Percentiles rank a stretch among this genome's conserved stretches.
Conservation (phyloP, 1,139 yeast species). For the Blastobotrys petasosporus region DNA sequence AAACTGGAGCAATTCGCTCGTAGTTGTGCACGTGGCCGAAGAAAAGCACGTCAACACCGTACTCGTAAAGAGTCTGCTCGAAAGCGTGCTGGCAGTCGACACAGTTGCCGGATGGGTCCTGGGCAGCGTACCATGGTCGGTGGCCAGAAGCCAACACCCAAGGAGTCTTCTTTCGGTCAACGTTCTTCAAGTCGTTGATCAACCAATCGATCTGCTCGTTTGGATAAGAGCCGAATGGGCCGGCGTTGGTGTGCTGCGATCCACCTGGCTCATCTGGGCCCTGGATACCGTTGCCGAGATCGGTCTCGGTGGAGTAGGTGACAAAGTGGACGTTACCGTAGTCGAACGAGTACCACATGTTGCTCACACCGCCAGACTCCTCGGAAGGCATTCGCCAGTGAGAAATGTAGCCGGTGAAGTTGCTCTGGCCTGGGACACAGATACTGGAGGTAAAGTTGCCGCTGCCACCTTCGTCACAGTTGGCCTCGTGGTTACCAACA, state of each 20-base stretch:
- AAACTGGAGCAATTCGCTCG: slow-evolving; percentile 26
- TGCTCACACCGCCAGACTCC: slow-evolving; percentile 22
- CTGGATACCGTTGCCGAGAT: slow-evolving; percentile 15
- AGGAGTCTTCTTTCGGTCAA: slow-evolving; percentile 29
- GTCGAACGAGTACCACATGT: slow-evolving; percentile 33
- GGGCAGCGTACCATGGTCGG: slow-evolving; percentile 35
- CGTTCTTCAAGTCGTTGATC: slow-evolving; percentile 39
- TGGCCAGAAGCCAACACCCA: slow-evolving; percentile 35
- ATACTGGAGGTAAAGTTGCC: slow-evolving; percentile 18
- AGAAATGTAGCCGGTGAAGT: slow-evolving; percentile 25
- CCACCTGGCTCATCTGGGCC: slow-evolving; percentile 26
- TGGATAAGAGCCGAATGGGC: slow-evolving; percentile 23
- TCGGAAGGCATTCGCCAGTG: slow-evolving; percentile 27
- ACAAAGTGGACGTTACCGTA: slow-evolving; percentile 31
- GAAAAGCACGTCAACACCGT: slow-evolving; percentile 28
- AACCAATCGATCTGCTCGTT: slow-evolving; percentile 35
- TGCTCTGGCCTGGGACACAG: slow-evolving; percentile 24
- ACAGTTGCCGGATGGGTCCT: slow-evolving; percentile 19
- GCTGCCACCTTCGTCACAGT: slow-evolving; percentile 27
- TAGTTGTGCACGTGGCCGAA: slow-evolving; percentile 32
- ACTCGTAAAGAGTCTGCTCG: slow-evolving; percentile 24
- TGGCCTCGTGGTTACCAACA: slow-evolving; percentile 32
- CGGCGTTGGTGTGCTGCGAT: slow-evolving; percentile 20
- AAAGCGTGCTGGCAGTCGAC: slow-evolving; percentile 27
- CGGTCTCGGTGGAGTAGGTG: slow-evolving; percentile 30